Conservation (phyloP, 192 early-diverging fungal species). For the Funneliformis geosporum region DNA sequence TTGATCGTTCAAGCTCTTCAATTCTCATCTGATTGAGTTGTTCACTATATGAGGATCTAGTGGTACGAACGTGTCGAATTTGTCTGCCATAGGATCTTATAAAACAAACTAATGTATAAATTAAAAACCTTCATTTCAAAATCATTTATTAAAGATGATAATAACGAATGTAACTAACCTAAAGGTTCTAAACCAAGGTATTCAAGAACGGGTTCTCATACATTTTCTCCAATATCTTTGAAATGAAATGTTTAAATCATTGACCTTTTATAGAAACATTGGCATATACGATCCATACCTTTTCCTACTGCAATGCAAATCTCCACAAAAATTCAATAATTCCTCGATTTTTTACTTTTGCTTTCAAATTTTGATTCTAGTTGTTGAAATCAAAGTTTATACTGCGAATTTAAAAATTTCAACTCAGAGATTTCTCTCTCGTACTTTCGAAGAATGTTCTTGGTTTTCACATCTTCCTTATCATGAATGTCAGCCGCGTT, state of each 20-base stretch:
- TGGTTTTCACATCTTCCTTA: neutral
- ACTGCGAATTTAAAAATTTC: constrained; percentile 25
- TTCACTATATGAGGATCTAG: constrained; percentile 6
- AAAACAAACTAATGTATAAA: neutral
- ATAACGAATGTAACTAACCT: neutral
- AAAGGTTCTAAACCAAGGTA: neutral
- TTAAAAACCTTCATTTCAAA: neutral
- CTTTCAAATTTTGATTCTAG: neutral
- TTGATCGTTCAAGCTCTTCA: neutral
- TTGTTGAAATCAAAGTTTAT: neutral
- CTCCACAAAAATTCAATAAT: neutral
- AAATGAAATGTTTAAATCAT: too few species aligned
- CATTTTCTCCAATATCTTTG: too few species aligned
- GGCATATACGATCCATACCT: neutral
- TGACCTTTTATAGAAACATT: too few species aligned
- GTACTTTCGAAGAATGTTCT: neutral
- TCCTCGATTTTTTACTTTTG: constrained; percentile 19
- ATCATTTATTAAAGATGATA: neutral
- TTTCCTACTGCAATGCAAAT: neutral
- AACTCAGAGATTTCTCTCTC: constrained; percentile 12
- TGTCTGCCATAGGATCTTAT: neutral
- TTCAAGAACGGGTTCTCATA: neutral
- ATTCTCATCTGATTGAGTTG: neutral
- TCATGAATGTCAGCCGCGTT: neutral
- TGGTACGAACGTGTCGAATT: neutral